Base-by-base conservation (phyloP, 2,329 filamentous ascomycete species). In the Fusarium hostae region DNA sequence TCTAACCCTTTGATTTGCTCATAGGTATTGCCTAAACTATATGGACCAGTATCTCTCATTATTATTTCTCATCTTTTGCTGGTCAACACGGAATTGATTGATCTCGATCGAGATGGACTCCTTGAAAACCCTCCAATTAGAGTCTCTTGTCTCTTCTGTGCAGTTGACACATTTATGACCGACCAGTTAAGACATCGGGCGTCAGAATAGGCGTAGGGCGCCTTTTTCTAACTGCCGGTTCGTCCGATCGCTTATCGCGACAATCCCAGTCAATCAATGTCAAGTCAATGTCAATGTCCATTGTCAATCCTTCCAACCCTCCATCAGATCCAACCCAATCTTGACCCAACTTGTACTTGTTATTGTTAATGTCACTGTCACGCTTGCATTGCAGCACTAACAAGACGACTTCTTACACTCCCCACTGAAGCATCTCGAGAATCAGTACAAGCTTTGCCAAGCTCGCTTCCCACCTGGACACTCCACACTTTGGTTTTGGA, bases 221-320 rank as follows among this genome's bases (percentile, higher is more conserved):
- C 50, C 52, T 51, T 54, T 54, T 65, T 28, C 26, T 47, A 72
- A 70, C 57, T 72, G 43, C 68, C 56, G 56, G 68, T 41, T 61
- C 28, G 51, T 43, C 63, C 57, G 47, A 59, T 70, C 52, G 57
- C 63, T 64, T 68, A 68, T 70, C 70, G 51, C 65, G 57, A 72
- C 50, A 66, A 58, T 37, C 70, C 70, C 35, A 41, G 56, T 57
- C 51, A 59, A 65, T 56, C 52, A 56, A 26, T 47, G 28, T 43
- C 37, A 16, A 40, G 26, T 24, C 35, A 54, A 39, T 54, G 37
- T 41, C 34, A 54, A 13, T 34, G 40, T 26, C 20, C 32, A 47
- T 32, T 56, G 28, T 15, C 26, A 62, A 32, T 37, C 58, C 58
- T 24, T 63, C 44, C 43, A 28, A 26, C 20, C 35, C 39, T 48